Percentiles rank a stretch among this genome's conserved stretches.
Evolutionary conservation across 176 grass and related monocot genomes (phyloP).

Genomic region (Carex littledalei): DNA sequence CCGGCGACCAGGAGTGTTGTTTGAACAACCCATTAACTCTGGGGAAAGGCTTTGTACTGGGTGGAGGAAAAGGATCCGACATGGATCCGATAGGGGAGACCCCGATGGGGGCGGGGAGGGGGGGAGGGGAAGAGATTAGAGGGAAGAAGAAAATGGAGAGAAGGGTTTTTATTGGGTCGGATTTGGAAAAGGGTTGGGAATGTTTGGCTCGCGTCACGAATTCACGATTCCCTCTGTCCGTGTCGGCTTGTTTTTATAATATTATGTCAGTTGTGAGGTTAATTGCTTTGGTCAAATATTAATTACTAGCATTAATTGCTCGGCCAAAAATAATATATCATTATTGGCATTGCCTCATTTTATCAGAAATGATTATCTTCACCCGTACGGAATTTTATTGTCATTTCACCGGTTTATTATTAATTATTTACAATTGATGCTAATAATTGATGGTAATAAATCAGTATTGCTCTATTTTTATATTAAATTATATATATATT

Average conservation of each 20-base stretch:
- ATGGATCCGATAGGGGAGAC: constrained; percentile 7
- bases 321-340: background rate
- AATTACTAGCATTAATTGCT: background rate
- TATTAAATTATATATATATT: background rate
- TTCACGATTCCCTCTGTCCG: constrained; percentile 14
- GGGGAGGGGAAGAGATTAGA: background rate
- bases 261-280: background rate
- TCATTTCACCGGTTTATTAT: no score
- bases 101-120: background rate
- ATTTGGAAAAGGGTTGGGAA: background rate
- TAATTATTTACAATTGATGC: no score
- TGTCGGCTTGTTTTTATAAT: constrained; percentile 13
- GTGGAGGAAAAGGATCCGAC: background rate
- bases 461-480: background rate
- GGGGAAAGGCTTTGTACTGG: background rate
- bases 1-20: constrained; percentile 85
- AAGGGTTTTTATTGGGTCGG: background rate
- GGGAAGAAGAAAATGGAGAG: background rate
- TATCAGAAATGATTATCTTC: background rate
- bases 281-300: background rate
- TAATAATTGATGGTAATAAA: background rate
- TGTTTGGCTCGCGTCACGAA: constrained; percentile 22
- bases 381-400: background rate
- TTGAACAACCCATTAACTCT: constrained; percentile 42
- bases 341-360: background rate